Evolutionary conservation across 2,329 filamentous ascomycete species (phyloP).

Genomic region (Colletotrichum sp.): DNA sequence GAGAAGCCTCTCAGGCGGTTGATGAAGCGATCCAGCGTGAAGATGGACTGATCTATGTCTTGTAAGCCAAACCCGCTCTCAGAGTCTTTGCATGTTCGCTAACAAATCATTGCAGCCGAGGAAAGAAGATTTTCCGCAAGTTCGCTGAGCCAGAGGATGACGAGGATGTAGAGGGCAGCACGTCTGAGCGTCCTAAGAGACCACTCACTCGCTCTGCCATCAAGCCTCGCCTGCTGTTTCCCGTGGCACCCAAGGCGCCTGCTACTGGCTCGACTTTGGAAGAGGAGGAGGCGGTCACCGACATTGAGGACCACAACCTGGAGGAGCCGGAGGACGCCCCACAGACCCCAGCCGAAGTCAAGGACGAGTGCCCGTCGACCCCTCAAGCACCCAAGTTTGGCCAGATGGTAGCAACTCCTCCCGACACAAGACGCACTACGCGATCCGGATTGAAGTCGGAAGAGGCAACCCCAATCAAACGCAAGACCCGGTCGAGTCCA

Average conservation of each 20-base stretch:
- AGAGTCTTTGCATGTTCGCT: not conserved
- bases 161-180: slow-evolving; percentile 35
- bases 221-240: slow-evolving; percentile 76
- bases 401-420: slow-evolving; percentile 61
- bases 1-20: slow-evolving; percentile 63
- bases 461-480: slow-evolving; percentile 46
- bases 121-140: slow-evolving; percentile 79
- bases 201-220: slow-evolving; percentile 71
- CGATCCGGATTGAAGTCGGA: slow-evolving; percentile 57
- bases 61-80: slow-evolving; percentile 63
- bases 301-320: slow-evolving; percentile 58
- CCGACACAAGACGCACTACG: slow-evolving; percentile 65
- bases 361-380: slow-evolving; percentile 36
- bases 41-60: slow-evolving; percentile 77
- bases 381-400: slow-evolving; percentile 61
- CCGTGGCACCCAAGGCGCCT: slow-evolving; percentile 38
- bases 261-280: slow-evolving; percentile 39
- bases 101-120: slow-evolving; percentile 60
- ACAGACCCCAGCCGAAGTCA: slow-evolving; percentile 30
- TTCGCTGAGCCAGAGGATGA: slow-evolving; percentile 53
- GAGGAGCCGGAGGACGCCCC: slow-evolving; percentile 40
- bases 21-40: slow-evolving; percentile 68
- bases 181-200: slow-evolving; percentile 35
- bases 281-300: slow-evolving; percentile 65
- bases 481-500: slow-evolving; percentile 51